Evolutionary conservation across 768 basidiomycete genomes (phyloP).

Genomic region (Amanita inopinata): DNA sequence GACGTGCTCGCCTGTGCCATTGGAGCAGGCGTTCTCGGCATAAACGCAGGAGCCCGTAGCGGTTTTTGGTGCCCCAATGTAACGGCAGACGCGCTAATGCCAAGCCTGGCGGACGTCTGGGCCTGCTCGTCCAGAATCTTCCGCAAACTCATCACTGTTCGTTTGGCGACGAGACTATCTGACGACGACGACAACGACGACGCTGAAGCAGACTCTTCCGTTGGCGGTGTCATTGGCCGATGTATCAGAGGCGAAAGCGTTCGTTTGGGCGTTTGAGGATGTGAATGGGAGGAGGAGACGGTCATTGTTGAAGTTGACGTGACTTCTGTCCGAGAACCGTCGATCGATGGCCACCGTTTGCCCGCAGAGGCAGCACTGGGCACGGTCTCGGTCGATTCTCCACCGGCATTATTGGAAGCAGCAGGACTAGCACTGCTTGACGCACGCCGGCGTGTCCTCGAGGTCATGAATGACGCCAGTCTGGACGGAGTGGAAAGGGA

Average conservation of each 20-base stretch:
- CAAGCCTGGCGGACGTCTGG: constrained; percentile 12
- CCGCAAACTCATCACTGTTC: constrained; percentile 55
- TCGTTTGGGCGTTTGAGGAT: constrained; percentile 3
- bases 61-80: neutral
- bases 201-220: constrained; percentile 50
- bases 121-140: constrained; percentile 59
- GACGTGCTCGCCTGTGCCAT: constrained; percentile 49
- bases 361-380: too few species aligned
- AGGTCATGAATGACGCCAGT: constrained; percentile 22
- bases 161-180: constrained; percentile 46
- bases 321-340: neutral
- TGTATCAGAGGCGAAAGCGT: constrained; percentile 7
- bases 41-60: constrained; percentile 22
- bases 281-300: neutral
- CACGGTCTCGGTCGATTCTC: too few species aligned
- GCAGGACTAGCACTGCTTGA: constrained; percentile 24
- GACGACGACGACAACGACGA: constrained; percentile 46
- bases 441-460: constrained; percentile 19
- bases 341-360: constrained; percentile 1
- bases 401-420: constrained; percentile 14
- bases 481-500: constrained; percentile 22
- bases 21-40: constrained; percentile 44
- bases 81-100: neutral
- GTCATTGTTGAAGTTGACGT: neutral
- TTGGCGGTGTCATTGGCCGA: constrained; percentile 44